These are phyloP conservation scores for Lachnellula arida DNA, from an alignment of 2,329 filamentous ascomycete species.

Conservation along the genomic window DNA sequence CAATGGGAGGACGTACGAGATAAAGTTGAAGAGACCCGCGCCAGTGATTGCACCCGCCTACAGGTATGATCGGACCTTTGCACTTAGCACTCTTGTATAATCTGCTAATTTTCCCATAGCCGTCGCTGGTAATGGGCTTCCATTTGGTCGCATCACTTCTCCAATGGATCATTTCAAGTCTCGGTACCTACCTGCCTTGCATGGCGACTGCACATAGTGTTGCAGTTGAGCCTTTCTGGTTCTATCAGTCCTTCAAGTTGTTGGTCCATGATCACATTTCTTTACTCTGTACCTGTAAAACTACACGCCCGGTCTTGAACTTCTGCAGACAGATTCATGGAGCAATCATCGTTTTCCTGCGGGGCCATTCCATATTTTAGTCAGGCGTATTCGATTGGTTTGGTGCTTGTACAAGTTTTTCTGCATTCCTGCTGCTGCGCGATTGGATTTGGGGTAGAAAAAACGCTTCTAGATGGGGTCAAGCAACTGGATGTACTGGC, in stretches of 20 bases:
- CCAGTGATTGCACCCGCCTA: slow-evolving; percentile 39
- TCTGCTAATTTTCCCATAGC: slow-evolving; percentile 19
- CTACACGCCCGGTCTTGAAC: slow-evolving; percentile 4
- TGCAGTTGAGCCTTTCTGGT: slow-evolving; percentile 18
- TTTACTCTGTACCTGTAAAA: slow-evolving; percentile 14
- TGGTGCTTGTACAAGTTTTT: slow-evolving; percentile 12
- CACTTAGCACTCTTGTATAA: slow-evolving; percentile 9
- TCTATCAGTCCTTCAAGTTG: slow-evolving; percentile 26
- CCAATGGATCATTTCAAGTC: neutral
- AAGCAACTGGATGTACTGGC: neutral
- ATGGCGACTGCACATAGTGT: slow-evolving; percentile 21
- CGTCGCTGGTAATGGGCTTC: slow-evolving; percentile 37
- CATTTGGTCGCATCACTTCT: neutral
- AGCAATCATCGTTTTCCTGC: slow-evolving; percentile 10
- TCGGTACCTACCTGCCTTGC: neutral
- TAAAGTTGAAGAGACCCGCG: slow-evolving; percentile 34
- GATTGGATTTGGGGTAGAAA: neutral
- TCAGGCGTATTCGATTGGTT: neutral
- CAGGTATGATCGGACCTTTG: slow-evolving; percentile 22
- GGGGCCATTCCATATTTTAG: slow-evolving; percentile 3
- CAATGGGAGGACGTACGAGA: slow-evolving; percentile 20
- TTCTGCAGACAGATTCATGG: slow-evolving; percentile 6
- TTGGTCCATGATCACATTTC: slow-evolving; percentile 16
- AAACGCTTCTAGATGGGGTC: slow-evolving; percentile 1
- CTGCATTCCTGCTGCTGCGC: slow-evolving; percentile 6